Percentiles rank a stretch among this genome's conserved stretches.
phyloP scores from a whole-genome alignment of 163 green algal genomes.

The Chlamydomonas reinhardtii region DNA sequence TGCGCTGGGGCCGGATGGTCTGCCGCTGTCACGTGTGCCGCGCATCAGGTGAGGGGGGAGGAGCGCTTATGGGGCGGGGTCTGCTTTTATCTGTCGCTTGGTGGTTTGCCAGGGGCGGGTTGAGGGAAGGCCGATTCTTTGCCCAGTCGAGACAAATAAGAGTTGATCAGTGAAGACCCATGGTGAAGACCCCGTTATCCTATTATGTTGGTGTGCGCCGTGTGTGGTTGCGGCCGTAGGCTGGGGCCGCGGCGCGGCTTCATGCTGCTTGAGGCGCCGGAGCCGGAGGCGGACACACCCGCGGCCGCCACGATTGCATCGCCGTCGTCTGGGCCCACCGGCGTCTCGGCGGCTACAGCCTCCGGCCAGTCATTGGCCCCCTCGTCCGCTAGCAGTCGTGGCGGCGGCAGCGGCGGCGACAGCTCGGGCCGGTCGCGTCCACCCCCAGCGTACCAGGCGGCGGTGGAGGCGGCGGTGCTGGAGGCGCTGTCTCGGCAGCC shows the following conservation, averaged over 20 bases:
- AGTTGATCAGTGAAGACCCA: too few relatives aligned
- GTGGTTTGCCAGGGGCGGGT: too few relatives aligned
- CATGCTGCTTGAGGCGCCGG: neutral
- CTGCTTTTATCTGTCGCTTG: too few relatives aligned
- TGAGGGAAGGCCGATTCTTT: too few relatives aligned
- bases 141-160: too few relatives aligned
- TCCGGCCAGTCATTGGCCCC: too few relatives aligned
- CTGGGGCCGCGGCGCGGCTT: constrained; percentile 9
- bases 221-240: neutral
- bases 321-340: too few relatives aligned
- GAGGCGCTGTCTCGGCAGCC: constrained; percentile 9
- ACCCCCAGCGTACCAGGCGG: too few relatives aligned
- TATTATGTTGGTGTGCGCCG: neutral
- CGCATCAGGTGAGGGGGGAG: constrained; percentile 2
- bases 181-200: neutral
- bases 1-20: neutral
- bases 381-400: too few relatives aligned
- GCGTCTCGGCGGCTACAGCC: too few relatives aligned
- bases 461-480: neutral
- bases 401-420: too few relatives aligned
- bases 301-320: neutral
- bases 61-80: neutral
- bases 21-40: neutral
- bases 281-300: neutral
- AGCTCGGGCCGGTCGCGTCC: too few relatives aligned